Base-by-base conservation (phyloP, 148 eudicot species). In the Nepenthes mirabilis region DNA sequence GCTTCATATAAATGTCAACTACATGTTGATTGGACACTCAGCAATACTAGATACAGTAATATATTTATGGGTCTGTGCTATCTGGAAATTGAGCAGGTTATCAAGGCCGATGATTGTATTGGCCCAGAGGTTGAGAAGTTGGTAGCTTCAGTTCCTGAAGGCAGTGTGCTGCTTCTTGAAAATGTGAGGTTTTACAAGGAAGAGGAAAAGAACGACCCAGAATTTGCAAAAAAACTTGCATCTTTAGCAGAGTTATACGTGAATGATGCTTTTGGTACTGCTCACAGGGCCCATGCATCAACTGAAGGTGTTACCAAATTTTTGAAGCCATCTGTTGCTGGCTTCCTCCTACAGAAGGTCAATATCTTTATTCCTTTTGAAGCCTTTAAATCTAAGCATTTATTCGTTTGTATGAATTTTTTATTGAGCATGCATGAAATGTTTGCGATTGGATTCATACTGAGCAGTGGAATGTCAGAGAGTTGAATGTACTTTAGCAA, bases 201-300 rank as follows among this genome's bases (percentile, higher is more conserved):
- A 69, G 97, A 90, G 67, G 97, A 86, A 78, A 90, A 90, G 82
- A 90, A 90, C 51, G 97, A 90, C 8, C 94, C 94, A 47, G 90
- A 80, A 50, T 83, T 87, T 40, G 87, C 95, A 33, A 82, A 83
- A 80, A 83, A 83, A 58, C 78, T 90, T 60, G 97, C 97, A 45
- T 73, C 90, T 6, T 71, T 90, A 6, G 97, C 97, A n/a, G 97
- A 90, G 56, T 57, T 86, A n/a, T 90, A 81, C 45, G 97, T 86
- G 58, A 89, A 89, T 65, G 97, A 89, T 75, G 95, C 95, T 2
- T 81, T 87, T 59, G 90, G 95, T 23, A 81, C 87, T 10, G 95
- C 95, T 51, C 95, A 87, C 71, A 77, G 87, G 62, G 95, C 95
- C 14, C 94, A 86, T 66, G 94, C 94, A 43, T 86, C 95, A 40